A percentile compares a stretch with the other conserved stretches of the same genome.
These are phyloP conservation scores for Quercus cerris DNA, from an alignment of 306 rosid species.

Conservation along the genomic window DNA sequence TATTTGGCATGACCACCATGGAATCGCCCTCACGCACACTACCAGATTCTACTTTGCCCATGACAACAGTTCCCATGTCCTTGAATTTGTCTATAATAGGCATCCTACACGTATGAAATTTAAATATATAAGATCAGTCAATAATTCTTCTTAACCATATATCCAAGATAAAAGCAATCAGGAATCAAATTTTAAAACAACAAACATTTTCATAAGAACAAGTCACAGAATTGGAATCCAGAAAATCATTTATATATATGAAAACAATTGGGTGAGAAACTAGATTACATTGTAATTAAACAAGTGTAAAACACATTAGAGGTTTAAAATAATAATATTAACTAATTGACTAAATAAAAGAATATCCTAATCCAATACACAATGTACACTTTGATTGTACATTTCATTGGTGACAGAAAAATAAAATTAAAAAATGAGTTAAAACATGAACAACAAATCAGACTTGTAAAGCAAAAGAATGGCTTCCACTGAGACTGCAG, in stretches of 20 bases:
- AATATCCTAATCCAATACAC: background rate
- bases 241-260: background rate
- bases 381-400: background rate
- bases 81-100: conserved; percentile 88
- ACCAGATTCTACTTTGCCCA: conserved; percentile 99
- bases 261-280: background rate
- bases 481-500: background rate
- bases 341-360: background rate
- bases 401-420: background rate
- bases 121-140: background rate
- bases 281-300: background rate
- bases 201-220: background rate
- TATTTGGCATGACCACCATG: conserved; percentile 87
- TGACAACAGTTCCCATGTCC: conserved; percentile 94
- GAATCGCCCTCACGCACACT: conserved; percentile 75
- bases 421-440: background rate
- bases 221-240: background rate
- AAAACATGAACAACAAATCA: background rate
- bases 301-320: background rate
- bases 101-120: conserved; percentile 59
- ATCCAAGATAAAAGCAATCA: background rate
- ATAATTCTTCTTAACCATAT: background rate
- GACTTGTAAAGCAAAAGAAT: background rate
- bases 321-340: background rate
- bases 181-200: background rate